Evolutionary conservation across 1,139 yeast species (phyloP).

Genomic region (Hansenula lynferdii): DNA sequence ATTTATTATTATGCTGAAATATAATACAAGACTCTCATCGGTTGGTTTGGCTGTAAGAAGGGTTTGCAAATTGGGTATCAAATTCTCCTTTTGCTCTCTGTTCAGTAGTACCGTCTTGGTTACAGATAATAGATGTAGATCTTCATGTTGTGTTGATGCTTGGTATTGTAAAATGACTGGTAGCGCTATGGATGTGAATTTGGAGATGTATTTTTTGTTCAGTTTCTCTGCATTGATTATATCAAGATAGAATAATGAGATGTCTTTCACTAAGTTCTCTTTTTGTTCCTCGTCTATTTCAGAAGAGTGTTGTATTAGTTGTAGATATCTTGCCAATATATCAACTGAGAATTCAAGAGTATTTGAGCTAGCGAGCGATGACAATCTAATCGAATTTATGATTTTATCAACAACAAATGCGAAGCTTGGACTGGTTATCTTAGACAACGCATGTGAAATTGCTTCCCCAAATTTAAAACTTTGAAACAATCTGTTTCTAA

Average conservation of each 20-base stretch:
- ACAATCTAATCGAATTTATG: slow-evolving; percentile 22
- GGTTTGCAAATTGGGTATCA: slow-evolving; percentile 6
- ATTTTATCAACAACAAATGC: no score
- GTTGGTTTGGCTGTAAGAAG: slow-evolving; percentile 11
- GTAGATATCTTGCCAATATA: slow-evolving; percentile 11
- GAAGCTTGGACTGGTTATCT: no score
- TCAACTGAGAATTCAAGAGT: slow-evolving; percentile 13
- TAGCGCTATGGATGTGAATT: slow-evolving; percentile 17
- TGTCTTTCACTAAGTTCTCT: no score
- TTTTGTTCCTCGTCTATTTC: no score
- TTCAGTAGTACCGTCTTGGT: slow-evolving; percentile 9
- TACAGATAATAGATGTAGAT: slow-evolving; percentile 5
- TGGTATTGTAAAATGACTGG: slow-evolving; percentile 10
- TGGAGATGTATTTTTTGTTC: slow-evolving; percentile 12
- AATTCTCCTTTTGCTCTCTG: slow-evolving; percentile 6
- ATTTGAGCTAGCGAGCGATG: slow-evolving; percentile 3
- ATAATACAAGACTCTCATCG: slow-evolving; percentile 8
- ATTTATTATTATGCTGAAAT: slow-evolving; percentile 20
- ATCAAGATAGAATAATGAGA: slow-evolving; percentile 2
- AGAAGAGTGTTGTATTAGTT: not conserved
- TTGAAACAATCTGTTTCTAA: slow-evolving; percentile 32
- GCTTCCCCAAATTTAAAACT: slow-evolving; percentile 33
- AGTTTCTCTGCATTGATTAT: slow-evolving; percentile 13
- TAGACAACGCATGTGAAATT: slow-evolving; percentile 18
- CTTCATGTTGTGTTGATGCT: not conserved